Evolutionary conservation across 2,329 filamentous ascomycete species (phyloP).

Genomic region (Simplicillium sp.): DNA sequence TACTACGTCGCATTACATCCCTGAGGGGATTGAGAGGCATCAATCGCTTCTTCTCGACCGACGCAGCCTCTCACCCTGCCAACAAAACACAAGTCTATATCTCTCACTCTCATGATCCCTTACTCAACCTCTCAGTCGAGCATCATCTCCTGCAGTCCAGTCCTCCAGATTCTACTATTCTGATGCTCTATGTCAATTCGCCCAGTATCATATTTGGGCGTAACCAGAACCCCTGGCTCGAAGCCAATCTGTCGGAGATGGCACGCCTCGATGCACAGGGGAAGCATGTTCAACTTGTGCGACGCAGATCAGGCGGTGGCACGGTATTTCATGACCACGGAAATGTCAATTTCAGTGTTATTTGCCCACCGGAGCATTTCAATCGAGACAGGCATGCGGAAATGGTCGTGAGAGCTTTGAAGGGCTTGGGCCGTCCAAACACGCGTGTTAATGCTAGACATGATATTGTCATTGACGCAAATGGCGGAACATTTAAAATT

Average conservation of each 20-base stretch:
- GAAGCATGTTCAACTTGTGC: conserved; percentile 51
- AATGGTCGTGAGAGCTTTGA: conserved; percentile 84
- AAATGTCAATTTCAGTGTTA: conserved; percentile 93
- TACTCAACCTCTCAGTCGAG: conserved; percentile 88
- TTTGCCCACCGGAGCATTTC: conserved; percentile 67
- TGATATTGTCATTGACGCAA: conserved; percentile 71
- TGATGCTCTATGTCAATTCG: conserved; percentile 82
- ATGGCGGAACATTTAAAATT: conserved; percentile 55
- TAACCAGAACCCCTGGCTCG: conserved; percentile 97
- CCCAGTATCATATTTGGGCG: conserved; percentile 86
- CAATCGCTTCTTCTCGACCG: conserved; percentile 19
- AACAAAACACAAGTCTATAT: conserved; percentile 58
- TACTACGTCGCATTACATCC: neutral
- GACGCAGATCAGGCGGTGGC: conserved; percentile 80
- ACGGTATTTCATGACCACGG: conserved; percentile 89
- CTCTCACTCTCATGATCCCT: conserved; percentile 63
- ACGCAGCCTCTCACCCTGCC: conserved; percentile 29
- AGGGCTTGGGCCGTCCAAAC: conserved; percentile 43
- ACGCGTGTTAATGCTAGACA: conserved; percentile 80
- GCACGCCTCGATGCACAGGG: conserved; percentile 13
- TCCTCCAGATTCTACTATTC: conserved; percentile 60
- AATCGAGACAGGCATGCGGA: conserved; percentile 80
- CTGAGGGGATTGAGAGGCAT: no score
- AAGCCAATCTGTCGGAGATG: conserved; percentile 66
- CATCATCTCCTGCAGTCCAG: conserved; percentile 76